Conservation (phyloP, 768 basidiomycete genomes). For the Naganishia friedmannii region DNA sequence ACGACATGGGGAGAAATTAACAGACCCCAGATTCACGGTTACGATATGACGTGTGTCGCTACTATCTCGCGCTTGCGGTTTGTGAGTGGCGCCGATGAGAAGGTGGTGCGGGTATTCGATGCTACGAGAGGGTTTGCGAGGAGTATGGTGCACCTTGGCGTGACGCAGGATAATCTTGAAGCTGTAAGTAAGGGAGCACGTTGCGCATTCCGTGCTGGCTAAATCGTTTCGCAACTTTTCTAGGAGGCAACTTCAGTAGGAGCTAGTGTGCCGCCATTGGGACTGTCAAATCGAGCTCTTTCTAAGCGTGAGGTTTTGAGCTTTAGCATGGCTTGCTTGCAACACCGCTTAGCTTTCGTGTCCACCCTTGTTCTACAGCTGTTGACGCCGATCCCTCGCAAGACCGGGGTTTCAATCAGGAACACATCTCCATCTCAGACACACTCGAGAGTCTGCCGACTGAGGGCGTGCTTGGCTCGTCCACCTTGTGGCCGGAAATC, state of each 20-base stretch:
- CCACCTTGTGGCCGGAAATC: conserved; percentile 91
- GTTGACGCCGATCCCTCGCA: conserved; percentile 33
- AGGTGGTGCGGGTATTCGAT: conserved; percentile 88
- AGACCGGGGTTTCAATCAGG: conserved; percentile 40
- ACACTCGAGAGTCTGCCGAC: conserved; percentile 58
- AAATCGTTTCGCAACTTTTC: neutral
- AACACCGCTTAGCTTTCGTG: neutral
- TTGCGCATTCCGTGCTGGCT: too few species aligned
- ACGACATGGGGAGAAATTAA: conserved; percentile 62
- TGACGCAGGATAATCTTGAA: conserved; percentile 56
- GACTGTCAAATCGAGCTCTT: conserved; percentile 90
- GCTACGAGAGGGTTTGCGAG: conserved; percentile 78
- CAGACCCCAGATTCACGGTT: conserved; percentile 94
- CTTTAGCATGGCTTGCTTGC: conserved; percentile 27
- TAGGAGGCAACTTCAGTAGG: conserved; percentile 67
- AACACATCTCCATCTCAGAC: conserved; percentile 48
- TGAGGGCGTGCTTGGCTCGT: conserved; percentile 81
- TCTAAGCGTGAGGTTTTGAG: conserved; percentile 59
- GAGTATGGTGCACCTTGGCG: conserved; percentile 58
- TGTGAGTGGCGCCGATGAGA: conserved; percentile 91
- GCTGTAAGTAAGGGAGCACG: conserved; percentile 53
- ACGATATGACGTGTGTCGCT: conserved; percentile 76
- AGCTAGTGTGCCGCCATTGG: conserved; percentile 88
- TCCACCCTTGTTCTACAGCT: conserved; percentile 23
- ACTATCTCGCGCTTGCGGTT: conserved; percentile 76